A percentile compares a stretch with the other conserved stretches of the same genome.
These are phyloP conservation scores for Metarhizium sp. DNA, from an alignment of 2,329 filamentous ascomycete genomes.

Conservation along the genomic window DNA sequence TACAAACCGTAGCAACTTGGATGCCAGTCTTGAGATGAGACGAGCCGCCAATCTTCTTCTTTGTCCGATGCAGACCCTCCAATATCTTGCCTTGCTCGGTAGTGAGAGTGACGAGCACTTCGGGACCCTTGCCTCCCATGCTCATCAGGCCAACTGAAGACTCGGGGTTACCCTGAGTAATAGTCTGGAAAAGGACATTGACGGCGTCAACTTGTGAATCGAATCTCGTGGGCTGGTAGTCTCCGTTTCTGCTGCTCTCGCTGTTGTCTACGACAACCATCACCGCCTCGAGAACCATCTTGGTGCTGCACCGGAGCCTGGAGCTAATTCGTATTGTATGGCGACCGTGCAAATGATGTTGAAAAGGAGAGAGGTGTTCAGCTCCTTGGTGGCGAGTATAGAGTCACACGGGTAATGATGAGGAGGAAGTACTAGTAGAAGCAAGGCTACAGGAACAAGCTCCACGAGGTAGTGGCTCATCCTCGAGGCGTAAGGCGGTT, in stretches of 20 bases:
- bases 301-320: constrained; percentile 31
- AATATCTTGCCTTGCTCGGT: constrained; percentile 94
- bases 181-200: constrained; percentile 89
- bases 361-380: neutral
- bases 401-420: neutral
- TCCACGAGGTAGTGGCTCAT: constrained; percentile 1
- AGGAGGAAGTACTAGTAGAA: neutral
- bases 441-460: constrained; percentile 4
- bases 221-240: constrained; percentile 84
- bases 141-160: constrained; percentile 97
- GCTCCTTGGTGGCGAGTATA: neutral
- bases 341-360: too few relatives aligned
- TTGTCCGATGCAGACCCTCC: constrained; percentile 81
- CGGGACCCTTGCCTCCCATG: constrained; percentile 95
- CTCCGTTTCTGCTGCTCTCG: constrained; percentile 95
- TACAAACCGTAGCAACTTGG: constrained; percentile 73
- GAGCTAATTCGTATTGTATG: neutral
- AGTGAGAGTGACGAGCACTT: constrained; percentile 92
- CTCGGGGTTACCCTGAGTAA: constrained; percentile 91
- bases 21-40: constrained; percentile 88
- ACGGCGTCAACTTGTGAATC: constrained; percentile 94
- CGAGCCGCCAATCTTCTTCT: constrained; percentile 81
- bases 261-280: constrained; percentile 99
- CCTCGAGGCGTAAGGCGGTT: constrained; percentile 32
- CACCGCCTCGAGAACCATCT: constrained; percentile 96